Conservation (phyloP, 2,329 filamentous ascomycete genomes). For the Pseudogymnoascus sp. region DNA sequence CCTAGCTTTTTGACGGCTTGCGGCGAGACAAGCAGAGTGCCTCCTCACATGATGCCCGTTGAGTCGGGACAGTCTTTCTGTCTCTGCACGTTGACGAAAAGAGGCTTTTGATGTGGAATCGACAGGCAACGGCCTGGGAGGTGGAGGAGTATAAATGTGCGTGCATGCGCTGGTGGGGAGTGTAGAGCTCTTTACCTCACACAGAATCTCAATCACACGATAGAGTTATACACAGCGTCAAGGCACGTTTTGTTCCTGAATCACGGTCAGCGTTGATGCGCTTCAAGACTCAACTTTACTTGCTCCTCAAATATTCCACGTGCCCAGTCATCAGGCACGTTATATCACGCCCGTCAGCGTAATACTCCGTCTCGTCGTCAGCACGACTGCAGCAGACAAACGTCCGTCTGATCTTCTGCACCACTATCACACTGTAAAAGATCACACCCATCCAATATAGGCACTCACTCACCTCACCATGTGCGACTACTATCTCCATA, state of each 20-base stretch:
- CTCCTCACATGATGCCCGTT: neutral
- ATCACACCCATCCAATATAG: neutral
- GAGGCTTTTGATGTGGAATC: slow-evolving; percentile 4
- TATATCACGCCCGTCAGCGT: neutral
- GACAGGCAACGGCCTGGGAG: neutral
- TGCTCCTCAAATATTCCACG: neutral
- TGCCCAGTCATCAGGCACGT: neutral
- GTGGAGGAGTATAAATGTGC: neutral
- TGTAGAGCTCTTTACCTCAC: neutral
- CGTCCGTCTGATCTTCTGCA: neutral
- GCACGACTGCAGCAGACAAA: neutral
- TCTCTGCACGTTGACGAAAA: neutral
- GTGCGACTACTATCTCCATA: slow-evolving; percentile 4
- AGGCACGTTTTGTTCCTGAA: neutral
- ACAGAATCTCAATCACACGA: slow-evolving; percentile 1
- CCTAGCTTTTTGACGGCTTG: neutral
- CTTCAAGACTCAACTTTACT: neutral
- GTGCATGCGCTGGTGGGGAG: neutral
- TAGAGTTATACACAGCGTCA: neutral
- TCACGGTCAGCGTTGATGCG: neutral
- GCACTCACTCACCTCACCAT: neutral
- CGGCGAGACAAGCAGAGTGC: neutral
- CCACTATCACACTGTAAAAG: neutral
- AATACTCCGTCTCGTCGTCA: neutral
- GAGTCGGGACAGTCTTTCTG: neutral